These are phyloP conservation scores for Wickerhamomyces queroliae DNA, from an alignment of 805 yeast species.

Conservation along the genomic window DNA sequence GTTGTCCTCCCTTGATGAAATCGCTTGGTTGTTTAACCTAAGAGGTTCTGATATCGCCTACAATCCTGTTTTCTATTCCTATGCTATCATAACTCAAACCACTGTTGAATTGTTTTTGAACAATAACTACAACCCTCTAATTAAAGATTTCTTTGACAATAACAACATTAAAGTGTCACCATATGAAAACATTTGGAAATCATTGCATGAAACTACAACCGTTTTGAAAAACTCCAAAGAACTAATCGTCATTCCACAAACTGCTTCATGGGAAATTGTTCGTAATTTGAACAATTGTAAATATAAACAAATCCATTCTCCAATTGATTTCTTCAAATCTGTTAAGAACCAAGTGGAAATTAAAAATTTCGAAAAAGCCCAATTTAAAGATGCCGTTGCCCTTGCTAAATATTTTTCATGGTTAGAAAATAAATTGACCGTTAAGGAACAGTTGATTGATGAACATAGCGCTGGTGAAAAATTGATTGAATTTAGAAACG, in stretches of 20 bases:
- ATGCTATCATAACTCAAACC: conserved; percentile 39
- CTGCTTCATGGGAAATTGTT: conserved; percentile 65
- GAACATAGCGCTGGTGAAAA: conserved; percentile 65
- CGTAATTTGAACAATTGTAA: conserved; percentile 38
- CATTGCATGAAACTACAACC: conserved; percentile 29
- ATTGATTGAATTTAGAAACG: conserved; percentile 46
- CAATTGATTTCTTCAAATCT: conserved; percentile 63
- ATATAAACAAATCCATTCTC: conserved; percentile 43
- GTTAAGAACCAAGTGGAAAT: conserved; percentile 72
- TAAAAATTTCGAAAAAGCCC: conserved; percentile 67
- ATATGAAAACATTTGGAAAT: conserved; percentile 56
- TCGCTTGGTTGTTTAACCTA: conserved; percentile 86
- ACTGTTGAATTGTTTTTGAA: conserved; percentile 50
- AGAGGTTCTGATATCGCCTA: conserved; percentile 80
- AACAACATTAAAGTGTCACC: conserved; percentile 42
- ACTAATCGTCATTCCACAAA: conserved; percentile 46
- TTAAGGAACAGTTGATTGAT: conserved; percentile 37
- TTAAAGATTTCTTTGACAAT: conserved; percentile 33
- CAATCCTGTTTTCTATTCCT: conserved; percentile 81
- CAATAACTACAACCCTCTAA: conserved; percentile 31
- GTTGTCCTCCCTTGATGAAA: conserved; percentile 75
- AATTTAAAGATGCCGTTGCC: conserved; percentile 78
- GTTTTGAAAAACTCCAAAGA: conserved; percentile 15
- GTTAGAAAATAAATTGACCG: conserved; percentile 58
- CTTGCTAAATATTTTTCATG: conserved; percentile 73